These are phyloP conservation scores for Trichocomaceae sp. DNA, from an alignment of 2,329 filamentous ascomycete genomes.

Conservation along the genomic window DNA sequence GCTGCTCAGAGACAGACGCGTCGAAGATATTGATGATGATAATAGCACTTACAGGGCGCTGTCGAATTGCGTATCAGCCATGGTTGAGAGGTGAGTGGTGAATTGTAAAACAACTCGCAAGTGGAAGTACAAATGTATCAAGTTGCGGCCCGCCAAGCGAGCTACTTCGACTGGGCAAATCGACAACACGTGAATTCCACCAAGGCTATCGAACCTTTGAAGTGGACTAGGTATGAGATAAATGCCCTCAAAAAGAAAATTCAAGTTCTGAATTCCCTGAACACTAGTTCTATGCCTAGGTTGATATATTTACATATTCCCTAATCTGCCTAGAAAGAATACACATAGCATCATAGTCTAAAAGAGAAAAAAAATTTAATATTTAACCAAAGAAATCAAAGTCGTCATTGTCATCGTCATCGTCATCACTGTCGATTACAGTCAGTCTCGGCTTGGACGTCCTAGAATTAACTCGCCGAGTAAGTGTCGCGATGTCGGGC, in stretches of 20 bases:
- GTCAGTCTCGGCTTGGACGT: constrained; percentile 14
- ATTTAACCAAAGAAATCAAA: constrained; percentile 12
- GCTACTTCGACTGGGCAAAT: background rate
- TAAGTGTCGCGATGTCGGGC: constrained; percentile 24
- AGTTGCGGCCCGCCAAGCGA: background rate
- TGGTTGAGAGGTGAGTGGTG: constrained; percentile 21
- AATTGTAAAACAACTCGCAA: constrained; percentile 6
- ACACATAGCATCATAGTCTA: background rate
- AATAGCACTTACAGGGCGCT: constrained; percentile 42
- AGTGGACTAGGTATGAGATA: background rate
- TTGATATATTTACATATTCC: background rate
- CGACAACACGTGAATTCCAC: background rate
- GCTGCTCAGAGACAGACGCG: background rate
- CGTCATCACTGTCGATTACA: constrained; percentile 22
- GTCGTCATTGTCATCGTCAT: constrained; percentile 25
- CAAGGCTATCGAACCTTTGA: too few species aligned
- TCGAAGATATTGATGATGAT: too few species aligned
- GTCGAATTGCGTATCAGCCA: constrained; percentile 46
- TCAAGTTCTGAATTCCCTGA: background rate
- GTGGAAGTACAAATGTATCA: background rate
- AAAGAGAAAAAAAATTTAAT: background rate
- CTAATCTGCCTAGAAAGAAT: background rate
- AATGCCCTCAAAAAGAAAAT: background rate
- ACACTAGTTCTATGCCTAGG: background rate
- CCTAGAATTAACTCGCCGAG: constrained; percentile 10